These are phyloP conservation scores for Mortierella sp. DNA, from an alignment of 371 early-diverging fungal species.

Conservation along the genomic window DNA sequence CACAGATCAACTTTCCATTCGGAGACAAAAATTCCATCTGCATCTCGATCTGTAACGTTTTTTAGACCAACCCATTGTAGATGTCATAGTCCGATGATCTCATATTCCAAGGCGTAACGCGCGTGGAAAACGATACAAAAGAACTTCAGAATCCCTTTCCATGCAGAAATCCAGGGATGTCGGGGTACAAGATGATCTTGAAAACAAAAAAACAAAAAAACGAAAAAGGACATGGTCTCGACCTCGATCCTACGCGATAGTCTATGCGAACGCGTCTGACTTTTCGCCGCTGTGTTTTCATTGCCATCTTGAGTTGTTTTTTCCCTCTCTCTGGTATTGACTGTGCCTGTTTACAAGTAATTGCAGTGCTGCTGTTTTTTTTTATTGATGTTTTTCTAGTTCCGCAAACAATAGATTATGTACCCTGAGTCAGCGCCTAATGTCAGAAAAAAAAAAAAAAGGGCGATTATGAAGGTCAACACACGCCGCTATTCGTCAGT, in stretches of 20 bases:
- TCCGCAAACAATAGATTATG: background rate
- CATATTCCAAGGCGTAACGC: background rate
- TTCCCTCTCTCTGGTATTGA: no score
- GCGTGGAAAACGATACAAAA: background rate
- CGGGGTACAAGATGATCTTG: background rate
- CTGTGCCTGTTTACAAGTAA: no score
- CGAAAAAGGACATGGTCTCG: background rate
- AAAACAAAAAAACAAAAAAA: background rate
- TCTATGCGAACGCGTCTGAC: background rate
- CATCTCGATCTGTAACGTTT: no score
- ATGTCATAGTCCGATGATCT: background rate
- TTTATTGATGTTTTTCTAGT: constrained; percentile 1
- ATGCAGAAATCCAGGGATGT: background rate
- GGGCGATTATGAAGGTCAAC: background rate
- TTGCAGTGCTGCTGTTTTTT: background rate
- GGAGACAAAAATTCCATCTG: no score
- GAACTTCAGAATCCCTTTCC: background rate
- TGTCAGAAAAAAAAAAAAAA: background rate
- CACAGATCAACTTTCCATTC: no score
- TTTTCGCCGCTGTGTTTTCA: background rate
- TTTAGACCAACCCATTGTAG: no score
- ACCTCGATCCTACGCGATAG: background rate
- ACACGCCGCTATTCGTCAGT: background rate
- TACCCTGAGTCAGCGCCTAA: constrained; percentile 8
- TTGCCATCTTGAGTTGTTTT: background rate